Evolutionary conservation across 495 filamentous ascomycete genomes (phyloP).

Genomic region (Aspergillus ostianus): DNA sequence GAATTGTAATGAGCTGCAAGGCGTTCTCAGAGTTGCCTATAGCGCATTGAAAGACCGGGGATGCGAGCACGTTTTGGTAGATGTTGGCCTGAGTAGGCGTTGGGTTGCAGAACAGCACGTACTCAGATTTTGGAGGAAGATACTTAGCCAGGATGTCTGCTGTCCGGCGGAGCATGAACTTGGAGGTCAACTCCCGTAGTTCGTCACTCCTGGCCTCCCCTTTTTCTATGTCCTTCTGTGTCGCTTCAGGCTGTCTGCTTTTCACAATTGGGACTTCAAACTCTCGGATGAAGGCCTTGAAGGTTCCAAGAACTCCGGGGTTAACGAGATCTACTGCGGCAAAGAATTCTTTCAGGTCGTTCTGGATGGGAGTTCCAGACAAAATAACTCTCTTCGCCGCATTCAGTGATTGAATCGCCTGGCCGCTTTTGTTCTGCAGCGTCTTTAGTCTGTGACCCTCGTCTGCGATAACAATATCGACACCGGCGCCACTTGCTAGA

Average conservation of each 20-base stretch:
- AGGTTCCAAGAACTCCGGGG: constrained; percentile 66
- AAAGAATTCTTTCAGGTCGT: constrained; percentile 77
- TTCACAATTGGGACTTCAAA: constrained; percentile 73
- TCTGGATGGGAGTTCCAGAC: constrained; percentile 77
- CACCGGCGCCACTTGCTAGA: constrained; percentile 57
- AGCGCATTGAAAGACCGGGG: constrained; percentile 64
- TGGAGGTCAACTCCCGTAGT: constrained; percentile 62
- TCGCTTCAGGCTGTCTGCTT: constrained; percentile 70
- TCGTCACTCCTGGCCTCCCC: constrained; percentile 70
- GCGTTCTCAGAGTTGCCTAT: constrained; percentile 68
- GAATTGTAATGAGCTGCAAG: constrained; percentile 71
- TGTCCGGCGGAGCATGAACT: constrained; percentile 77
- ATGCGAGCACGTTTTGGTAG: constrained; percentile 67
- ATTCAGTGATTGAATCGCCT: constrained; percentile 71
- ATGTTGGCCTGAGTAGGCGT: constrained; percentile 65
- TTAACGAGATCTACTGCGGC: constrained; percentile 80
- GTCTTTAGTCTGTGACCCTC: constrained; percentile 83
- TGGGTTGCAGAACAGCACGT: constrained; percentile 73
- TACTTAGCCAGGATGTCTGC: constrained; percentile 71
- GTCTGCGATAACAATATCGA: constrained; percentile 80
- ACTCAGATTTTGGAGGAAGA: constrained; percentile 75
- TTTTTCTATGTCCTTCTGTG: constrained; percentile 65
- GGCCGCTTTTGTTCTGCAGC: constrained; percentile 74
- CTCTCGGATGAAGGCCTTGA: constrained; percentile 66
- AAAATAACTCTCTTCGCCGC: constrained; percentile 67